Conservation (phyloP, 495 filamentous ascomycete genomes). For the Talaromyces borbonicus region DNA sequence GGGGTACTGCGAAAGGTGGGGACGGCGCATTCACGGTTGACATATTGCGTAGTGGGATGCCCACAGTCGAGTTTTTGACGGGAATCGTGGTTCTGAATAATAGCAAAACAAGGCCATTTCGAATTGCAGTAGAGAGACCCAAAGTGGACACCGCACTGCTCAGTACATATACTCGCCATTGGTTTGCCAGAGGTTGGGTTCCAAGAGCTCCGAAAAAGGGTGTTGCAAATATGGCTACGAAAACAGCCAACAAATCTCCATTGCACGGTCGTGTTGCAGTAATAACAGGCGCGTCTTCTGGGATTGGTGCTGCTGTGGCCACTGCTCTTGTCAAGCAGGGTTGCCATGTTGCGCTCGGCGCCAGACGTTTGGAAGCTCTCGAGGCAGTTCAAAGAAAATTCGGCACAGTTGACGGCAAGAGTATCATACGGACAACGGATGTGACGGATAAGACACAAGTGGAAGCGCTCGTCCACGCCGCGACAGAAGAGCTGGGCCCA, state of each 20-base stretch:
- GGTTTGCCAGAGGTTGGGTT: slow-evolving; percentile 61
- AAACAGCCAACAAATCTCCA: slow-evolving; percentile 30
- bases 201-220: slow-evolving; percentile 38
- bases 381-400: slow-evolving; percentile 45
- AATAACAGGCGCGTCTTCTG: slow-evolving; percentile 40
- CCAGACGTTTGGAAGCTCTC: slow-evolving; percentile 50
- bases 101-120: slow-evolving; percentile 43
- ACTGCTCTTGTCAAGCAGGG: slow-evolving; percentile 43
- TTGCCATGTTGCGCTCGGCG: slow-evolving; percentile 51
- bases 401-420: slow-evolving; percentile 38
- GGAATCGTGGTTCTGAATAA: slow-evolving; percentile 55
- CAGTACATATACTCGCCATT: slow-evolving; percentile 57
- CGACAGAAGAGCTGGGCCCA: slow-evolving; percentile 47
- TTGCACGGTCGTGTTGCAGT: slow-evolving; percentile 44
- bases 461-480: slow-evolving; percentile 40
- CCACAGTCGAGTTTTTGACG: slow-evolving; percentile 48
- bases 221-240: slow-evolving; percentile 22
- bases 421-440: slow-evolving; percentile 50
- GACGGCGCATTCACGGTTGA: slow-evolving; percentile 49
- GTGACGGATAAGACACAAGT: slow-evolving; percentile 48
- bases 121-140: slow-evolving; percentile 45
- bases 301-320: slow-evolving; percentile 42
- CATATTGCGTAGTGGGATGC: slow-evolving; percentile 50
- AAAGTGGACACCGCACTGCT: slow-evolving; percentile 50
- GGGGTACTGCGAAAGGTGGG: slow-evolving; percentile 45